A percentile compares a stretch with the other conserved stretches of the same genome.
Evolutionary conservation across 2,329 filamentous ascomycete species (phyloP).

Genomic region (Gnomoniopsis sp.): DNA sequence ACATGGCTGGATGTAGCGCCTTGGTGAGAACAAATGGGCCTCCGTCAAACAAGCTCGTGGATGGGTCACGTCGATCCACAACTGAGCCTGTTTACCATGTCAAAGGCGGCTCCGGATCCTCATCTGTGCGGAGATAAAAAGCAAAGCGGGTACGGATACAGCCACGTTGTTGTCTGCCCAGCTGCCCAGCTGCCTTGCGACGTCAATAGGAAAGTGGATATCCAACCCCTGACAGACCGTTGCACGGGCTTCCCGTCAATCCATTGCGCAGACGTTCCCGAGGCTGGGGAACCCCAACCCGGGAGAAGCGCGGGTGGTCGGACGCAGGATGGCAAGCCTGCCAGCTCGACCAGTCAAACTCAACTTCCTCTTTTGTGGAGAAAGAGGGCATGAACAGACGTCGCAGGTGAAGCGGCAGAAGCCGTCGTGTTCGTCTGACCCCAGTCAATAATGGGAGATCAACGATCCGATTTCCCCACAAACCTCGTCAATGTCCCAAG

Average conservation of each 20-base stretch:
- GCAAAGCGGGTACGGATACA: neutral
- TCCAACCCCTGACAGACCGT: neutral
- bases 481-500: neutral
- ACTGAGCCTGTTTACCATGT: neutral
- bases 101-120: neutral
- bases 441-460: conserved; percentile 1
- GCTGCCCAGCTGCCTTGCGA: conserved; percentile 1
- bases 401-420: conserved; percentile 1
- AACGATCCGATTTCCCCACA: neutral
- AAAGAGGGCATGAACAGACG: neutral
- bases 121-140: neutral
- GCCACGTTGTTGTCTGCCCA: conserved; percentile 2
- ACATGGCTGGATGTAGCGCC: conserved; percentile 3
- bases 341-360: neutral
- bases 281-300: neutral
- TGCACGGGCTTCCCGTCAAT: conserved; percentile 1
- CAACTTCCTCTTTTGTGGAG: neutral
- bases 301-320: neutral
- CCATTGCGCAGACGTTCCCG: conserved; percentile 2
- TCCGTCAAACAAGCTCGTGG: conserved; percentile 11
- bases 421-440: conserved; percentile 15
- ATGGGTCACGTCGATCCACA: neutral
- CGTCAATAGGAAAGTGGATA: conserved; percentile 5
- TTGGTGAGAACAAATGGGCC: conserved; percentile 11
- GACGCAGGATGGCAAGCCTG: neutral